Conservation (phyloP, 2,329 filamentous ascomycete species). For the Akanthomyces lecanii region DNA sequence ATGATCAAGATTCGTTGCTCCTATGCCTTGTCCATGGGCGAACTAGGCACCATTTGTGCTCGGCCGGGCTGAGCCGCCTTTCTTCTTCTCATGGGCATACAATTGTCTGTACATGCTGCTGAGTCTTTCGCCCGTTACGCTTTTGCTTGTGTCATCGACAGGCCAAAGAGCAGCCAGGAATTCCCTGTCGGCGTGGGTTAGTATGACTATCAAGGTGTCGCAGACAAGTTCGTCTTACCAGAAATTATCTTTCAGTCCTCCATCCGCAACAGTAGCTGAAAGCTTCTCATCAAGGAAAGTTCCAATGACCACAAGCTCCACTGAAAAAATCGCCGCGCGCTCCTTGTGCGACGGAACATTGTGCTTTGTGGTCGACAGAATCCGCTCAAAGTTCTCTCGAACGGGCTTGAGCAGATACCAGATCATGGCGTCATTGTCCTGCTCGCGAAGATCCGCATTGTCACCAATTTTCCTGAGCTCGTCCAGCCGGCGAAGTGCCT, state of each 20-base stretch:
- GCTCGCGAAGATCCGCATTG: constrained; percentile 44
- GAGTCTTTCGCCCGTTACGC: constrained; percentile 40
- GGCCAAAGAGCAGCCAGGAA: constrained; percentile 44
- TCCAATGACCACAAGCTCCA: constrained; percentile 58
- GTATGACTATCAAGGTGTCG: neutral
- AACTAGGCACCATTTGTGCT: constrained; percentile 32
- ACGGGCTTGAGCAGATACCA: constrained; percentile 55
- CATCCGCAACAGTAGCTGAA: constrained; percentile 38
- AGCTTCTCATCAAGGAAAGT: constrained; percentile 52
- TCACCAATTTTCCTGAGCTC: constrained; percentile 44
- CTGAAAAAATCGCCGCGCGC: constrained; percentile 57
- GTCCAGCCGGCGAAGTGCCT: constrained; percentile 38
- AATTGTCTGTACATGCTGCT: constrained; percentile 43
- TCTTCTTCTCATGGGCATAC: constrained; percentile 29
- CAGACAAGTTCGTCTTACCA: constrained; percentile 39
- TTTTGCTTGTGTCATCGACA: constrained; percentile 42
- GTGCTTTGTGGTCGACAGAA: constrained; percentile 58
- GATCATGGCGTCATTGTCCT: constrained; percentile 43
- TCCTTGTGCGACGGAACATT: constrained; percentile 59
- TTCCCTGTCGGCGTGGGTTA: constrained; percentile 31
- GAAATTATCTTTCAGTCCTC: constrained; percentile 44
- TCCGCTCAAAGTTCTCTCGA: constrained; percentile 54
- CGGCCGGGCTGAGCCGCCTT: constrained; percentile 26
- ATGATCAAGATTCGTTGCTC: constrained; percentile 9
- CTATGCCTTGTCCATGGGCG: constrained; percentile 4